Evolutionary conservation across 2,329 filamentous ascomycete genomes (phyloP).

Genomic region (Sclerotinia sclerotiorum): DNA sequence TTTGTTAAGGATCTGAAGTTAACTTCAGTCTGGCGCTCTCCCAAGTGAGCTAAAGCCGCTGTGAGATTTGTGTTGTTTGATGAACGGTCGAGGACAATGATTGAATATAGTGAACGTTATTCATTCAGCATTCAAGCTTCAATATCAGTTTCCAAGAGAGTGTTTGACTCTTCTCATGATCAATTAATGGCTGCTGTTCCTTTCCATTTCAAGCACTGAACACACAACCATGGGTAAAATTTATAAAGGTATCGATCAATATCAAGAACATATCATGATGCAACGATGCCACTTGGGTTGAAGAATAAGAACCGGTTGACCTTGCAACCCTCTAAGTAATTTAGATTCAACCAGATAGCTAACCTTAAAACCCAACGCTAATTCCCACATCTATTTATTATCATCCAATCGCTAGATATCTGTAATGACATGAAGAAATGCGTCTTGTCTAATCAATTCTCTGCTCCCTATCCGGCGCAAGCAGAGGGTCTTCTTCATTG

Average conservation of each 20-base stretch:
- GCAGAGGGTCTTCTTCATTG: conserved; percentile 29
- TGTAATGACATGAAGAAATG: neutral
- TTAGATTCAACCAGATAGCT: neutral
- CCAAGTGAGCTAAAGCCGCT: conserved; percentile 26
- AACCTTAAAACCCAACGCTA: neutral
- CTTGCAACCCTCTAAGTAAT: conserved; percentile 2
- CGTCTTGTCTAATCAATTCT: conserved; percentile 24
- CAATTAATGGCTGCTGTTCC: neutral
- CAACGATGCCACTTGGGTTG: conserved; percentile 2
- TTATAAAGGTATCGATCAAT: too few species aligned
- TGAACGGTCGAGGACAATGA: fast-evolving
- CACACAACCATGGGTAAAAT: neutral
- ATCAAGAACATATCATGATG: neutral
- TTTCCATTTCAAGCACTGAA: neutral
- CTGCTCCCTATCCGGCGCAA: conserved; percentile 25
- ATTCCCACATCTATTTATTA: neutral
- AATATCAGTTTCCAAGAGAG: neutral
- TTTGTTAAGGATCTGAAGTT: conserved; percentile 17
- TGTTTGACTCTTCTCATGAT: neutral
- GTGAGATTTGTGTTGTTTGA: conserved; percentile 10
- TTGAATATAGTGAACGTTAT: neutral
- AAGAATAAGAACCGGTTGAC: neutral
- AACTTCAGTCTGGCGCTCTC: conserved; percentile 26
- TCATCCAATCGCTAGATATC: conserved; percentile 13
- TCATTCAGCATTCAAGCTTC: too few species aligned